Conservation (phyloP, 257 asterid genomes). For the Hygrophila difformis region DNA sequence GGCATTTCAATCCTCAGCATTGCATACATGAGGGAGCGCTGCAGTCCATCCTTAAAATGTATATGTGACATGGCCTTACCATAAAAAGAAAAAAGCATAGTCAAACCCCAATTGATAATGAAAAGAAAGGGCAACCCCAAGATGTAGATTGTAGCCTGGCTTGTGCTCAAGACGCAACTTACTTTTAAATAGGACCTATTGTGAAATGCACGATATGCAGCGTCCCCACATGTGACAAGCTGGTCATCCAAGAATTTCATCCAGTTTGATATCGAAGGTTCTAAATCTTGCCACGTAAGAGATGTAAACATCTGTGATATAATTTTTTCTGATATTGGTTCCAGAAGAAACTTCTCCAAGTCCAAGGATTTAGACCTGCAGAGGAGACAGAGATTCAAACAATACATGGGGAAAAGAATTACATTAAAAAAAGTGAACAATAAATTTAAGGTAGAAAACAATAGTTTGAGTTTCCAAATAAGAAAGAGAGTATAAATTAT, state of each 20-base stretch:
- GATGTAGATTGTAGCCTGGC: no score
- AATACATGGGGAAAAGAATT: no score
- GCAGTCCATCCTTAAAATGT: slow-evolving; percentile 84
- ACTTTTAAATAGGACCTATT: slow-evolving; percentile 90
- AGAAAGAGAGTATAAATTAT: no score
- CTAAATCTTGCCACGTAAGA: slow-evolving; percentile 72
- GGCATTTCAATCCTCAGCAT: no score
- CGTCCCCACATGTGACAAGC: slow-evolving; percentile 84
- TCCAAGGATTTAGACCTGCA: slow-evolving; percentile 87
- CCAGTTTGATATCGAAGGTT: slow-evolving; percentile 51
- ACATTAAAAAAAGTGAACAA: slow-evolving; percentile 15
- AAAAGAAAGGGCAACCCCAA: no score
- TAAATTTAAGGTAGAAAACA: no score
- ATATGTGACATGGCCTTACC: slow-evolving; percentile 77
- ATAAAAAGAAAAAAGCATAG: neutral
- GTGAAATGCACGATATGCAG: no score
- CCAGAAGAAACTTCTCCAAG: slow-evolving; percentile 91
- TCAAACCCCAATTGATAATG: no score
- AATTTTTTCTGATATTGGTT: slow-evolving; percentile 77
- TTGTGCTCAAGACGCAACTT: slow-evolving; percentile 11
- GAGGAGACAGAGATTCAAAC: no score
- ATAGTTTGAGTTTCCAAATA: no score
- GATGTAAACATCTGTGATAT: slow-evolving; percentile 88
- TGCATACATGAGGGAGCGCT: no score
- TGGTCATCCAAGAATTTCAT: slow-evolving; percentile 87